Evolutionary conservation across 2,329 filamentous ascomycete genomes (phyloP).

Genomic region (Exophiala phaeomuriformis): DNA sequence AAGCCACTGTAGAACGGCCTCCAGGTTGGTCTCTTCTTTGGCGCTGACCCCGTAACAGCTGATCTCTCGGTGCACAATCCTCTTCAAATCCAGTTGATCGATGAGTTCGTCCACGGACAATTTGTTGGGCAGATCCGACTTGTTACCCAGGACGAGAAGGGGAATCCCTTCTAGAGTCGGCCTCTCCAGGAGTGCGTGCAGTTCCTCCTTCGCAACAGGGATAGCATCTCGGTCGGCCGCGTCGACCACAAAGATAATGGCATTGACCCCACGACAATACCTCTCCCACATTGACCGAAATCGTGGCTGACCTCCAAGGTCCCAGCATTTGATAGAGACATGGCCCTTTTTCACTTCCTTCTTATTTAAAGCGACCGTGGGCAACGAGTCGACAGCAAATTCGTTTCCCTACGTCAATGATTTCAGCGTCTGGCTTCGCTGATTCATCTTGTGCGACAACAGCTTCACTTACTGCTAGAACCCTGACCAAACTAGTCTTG

Average conservation of each 20-base stretch:
- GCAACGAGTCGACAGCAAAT: constrained; percentile 98
- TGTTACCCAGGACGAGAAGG: constrained; percentile 89
- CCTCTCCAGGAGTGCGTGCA: constrained; percentile 81
- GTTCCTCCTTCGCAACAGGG: constrained; percentile 80
- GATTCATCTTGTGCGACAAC: constrained; percentile 1
- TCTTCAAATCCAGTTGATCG: constrained; percentile 81
- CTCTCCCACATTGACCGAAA: constrained; percentile 99
- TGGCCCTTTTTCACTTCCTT: constrained; percentile 96
- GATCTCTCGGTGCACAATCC: constrained; percentile 84
- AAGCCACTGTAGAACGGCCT: constrained; percentile 93
- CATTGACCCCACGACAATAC: constrained; percentile 94
- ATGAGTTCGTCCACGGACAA: constrained; percentile 92
- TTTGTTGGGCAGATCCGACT: constrained; percentile 88
- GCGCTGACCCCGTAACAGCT: constrained; percentile 98
- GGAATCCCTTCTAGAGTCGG: constrained; percentile 81
- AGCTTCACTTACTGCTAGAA: constrained; percentile 72
- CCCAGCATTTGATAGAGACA: constrained; percentile 98
- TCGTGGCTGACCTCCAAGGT: constrained; percentile 90
- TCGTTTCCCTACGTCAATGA: constrained; percentile 68
- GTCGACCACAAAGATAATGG: constrained; percentile 98
- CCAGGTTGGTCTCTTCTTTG: constrained; percentile 97
- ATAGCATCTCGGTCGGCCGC: constrained; percentile 78
- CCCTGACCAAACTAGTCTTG: constrained; percentile 89
- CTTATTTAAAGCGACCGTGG: constrained; percentile 98
- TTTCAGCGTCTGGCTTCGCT: neutral